Base-by-base conservation (phyloP, 2,329 filamentous ascomycete genomes). In the Diaporthe sp. region DNA sequence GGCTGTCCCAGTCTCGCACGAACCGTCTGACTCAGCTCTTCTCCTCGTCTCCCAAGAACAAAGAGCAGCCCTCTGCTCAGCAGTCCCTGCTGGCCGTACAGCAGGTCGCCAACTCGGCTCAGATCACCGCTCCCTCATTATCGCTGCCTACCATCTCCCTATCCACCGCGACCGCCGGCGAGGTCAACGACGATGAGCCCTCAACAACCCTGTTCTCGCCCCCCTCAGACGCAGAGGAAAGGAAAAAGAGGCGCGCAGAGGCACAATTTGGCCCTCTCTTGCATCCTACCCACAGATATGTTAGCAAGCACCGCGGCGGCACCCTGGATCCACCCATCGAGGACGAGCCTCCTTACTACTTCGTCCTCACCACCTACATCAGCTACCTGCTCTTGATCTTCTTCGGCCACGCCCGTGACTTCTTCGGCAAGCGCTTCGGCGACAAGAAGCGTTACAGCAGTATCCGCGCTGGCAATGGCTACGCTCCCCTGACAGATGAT, bases 291-390 rank as follows among this genome's bases (percentile, higher is more conserved):
- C 96, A 99, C 84, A 90, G 94, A 82, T 98, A 98, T 86, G 92
- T 94, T 77, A 98, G 96, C 88, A 92, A 93, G 83, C 95, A 97
- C 82, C 92, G 93, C 76, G 96, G 96, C 78, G 91, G 92, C 79
- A 90, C 93, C 52, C 93, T 98, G 74, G 92, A 92, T 60, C 91
- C 95, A 50, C 96, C 96, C 7, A 87, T 98, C 75, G 95, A 98
- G 82, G 97, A 99, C 81, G 96, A 98, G 83, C 96, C 97, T 55
- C 95, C 96, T 25, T 98, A 98, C 86, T 98, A 96, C 88, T 98
- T 94, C 86, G 91, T 99, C 80, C 90, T 99, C 79, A 98, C 97
- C 47, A 99, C 97, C 80, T 99, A 99, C 88, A 95, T 99, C 85
- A 98, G 95, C 86, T 99, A 99, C 84, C 90, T 99, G 77, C 92